These are phyloP conservation scores for Hymenoscyphus linearis DNA, from an alignment of 2,329 filamentous ascomycete genomes.

Conservation along the genomic window DNA sequence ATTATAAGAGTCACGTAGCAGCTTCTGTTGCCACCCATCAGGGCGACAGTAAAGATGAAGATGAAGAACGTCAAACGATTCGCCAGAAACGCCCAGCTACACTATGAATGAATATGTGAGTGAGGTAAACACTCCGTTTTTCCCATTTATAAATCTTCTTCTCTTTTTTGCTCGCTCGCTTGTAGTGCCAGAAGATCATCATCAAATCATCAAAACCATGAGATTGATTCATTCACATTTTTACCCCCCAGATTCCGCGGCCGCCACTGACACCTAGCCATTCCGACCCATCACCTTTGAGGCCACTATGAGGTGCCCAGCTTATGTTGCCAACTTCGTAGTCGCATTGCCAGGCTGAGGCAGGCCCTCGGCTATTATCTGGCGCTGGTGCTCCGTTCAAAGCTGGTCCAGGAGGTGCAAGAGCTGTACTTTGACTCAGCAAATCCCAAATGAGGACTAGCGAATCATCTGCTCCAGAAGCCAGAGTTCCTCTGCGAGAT, in stretches of 20 bases:
- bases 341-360: slow-evolving; percentile 77
- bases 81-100: slow-evolving; percentile 20
- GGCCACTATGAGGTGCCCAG: slow-evolving; percentile 69
- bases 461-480: slow-evolving; percentile 87
- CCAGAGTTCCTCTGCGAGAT: slow-evolving; percentile 76
- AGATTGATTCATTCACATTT: slow-evolving; percentile 21
- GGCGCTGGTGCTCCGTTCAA: slow-evolving; percentile 46
- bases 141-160: slow-evolving; percentile 13
- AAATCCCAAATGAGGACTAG: slow-evolving; percentile 93
- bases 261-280: slow-evolving; percentile 82
- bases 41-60: background rate
- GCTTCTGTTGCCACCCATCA: background rate
- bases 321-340: slow-evolving; percentile 82
- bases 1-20: background rate
- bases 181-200: background rate
- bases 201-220: background rate
- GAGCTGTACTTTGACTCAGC: slow-evolving; percentile 49
- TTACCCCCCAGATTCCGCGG: slow-evolving; percentile 68
- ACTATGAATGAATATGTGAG: slow-evolving; percentile 16
- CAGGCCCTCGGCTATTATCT: slow-evolving; percentile 60
- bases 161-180: background rate
- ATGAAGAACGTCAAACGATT: background rate
- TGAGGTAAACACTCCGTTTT: slow-evolving; percentile 5
- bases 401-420: slow-evolving; percentile 32
- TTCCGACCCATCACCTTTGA: slow-evolving; percentile 66